Evolutionary conservation across 495 filamentous ascomycete genomes (phyloP).

Genomic region (Monascus purpureus): DNA sequence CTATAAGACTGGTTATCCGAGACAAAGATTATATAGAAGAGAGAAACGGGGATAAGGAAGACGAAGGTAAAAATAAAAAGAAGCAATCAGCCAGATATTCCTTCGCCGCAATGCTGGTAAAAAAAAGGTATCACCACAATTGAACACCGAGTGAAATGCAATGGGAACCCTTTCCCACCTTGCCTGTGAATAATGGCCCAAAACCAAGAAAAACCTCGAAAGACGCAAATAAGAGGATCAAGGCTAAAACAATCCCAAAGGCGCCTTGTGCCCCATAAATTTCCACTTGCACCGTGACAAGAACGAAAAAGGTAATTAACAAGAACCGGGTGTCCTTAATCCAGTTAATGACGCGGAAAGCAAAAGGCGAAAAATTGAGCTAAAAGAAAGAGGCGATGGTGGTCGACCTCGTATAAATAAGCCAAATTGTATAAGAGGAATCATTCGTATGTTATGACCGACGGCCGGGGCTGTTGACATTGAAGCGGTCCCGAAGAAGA

Average conservation of each 20-base stretch:
- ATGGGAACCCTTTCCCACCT: neutral
- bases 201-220: neutral
- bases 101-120: neutral
- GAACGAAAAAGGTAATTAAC: neutral
- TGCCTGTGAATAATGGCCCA: neutral
- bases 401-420: too few relatives aligned
- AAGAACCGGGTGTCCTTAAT: neutral
- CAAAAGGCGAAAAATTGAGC: neutral
- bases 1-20: too few relatives aligned
- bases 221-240: neutral
- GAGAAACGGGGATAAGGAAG: slow-evolving; percentile 5
- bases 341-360: neutral
- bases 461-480: slow-evolving; percentile 6
- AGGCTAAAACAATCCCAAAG: neutral
- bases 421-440: too few relatives aligned
- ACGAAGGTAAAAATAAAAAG: slow-evolving; percentile 5
- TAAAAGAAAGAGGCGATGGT: too few relatives aligned
- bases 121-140: neutral
- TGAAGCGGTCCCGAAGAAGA: slow-evolving; percentile 31
- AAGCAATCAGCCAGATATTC: neutral
- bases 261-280: neutral
- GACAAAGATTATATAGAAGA: too few relatives aligned
- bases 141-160: neutral
- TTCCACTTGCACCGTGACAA: neutral
- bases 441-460: too few relatives aligned